Evolutionary conservation across 148 eudicot genomes (phyloP), one percentile per base, ranked within the genome.

Genomic region (Limonium bicolor): DNA sequence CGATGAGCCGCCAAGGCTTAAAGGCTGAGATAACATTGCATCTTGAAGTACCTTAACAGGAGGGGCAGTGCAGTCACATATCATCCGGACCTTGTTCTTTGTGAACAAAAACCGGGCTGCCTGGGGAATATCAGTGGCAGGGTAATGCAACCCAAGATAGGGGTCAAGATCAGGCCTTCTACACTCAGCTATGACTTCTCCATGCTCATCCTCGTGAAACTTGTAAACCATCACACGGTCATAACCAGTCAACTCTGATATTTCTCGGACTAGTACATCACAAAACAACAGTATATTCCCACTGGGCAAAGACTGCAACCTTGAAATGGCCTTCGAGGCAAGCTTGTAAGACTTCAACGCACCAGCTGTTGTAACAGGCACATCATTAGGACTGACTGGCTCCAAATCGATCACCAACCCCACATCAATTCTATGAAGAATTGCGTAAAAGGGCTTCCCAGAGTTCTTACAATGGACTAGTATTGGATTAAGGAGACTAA

Each of bases 121-220:
- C 56, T 85, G 95, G 7, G 95, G 95, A 29, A 85, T 74, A 71
- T 80, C 95, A 18, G 90, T 85, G 15, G 95, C 79, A 0, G 95
- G 95, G 48, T 85, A 85, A 62, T 85, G 95, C 65, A 85, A 61
- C 22, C 95, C 95, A 48, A 80, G 68, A 72, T 80, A 85, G 54
- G 95, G 78, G 9, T 85, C 90, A 46, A 77, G 54, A 13, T 63
- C 80, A 23, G 63, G 65, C 49, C 46, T 71, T 41, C 46, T 47
- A 15, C 64, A 64, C 64, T 85, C 95, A 2, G 86, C 55, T 64
- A 85, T 56, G 53, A 85, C 90, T 64, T 85, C 95, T 1, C 95
- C 90, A 24, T 85, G 95, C 49, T 85, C 95, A 63, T 85, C 95
- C 48, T 85, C 90, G 38, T 85, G 90, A 54, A 85, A 85, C 55